A percentile compares a stretch with the other conserved stretches of the same genome.
Evolutionary conservation across 768 basidiomycete species (phyloP).

Genomic region (Tylopilus felleus): DNA sequence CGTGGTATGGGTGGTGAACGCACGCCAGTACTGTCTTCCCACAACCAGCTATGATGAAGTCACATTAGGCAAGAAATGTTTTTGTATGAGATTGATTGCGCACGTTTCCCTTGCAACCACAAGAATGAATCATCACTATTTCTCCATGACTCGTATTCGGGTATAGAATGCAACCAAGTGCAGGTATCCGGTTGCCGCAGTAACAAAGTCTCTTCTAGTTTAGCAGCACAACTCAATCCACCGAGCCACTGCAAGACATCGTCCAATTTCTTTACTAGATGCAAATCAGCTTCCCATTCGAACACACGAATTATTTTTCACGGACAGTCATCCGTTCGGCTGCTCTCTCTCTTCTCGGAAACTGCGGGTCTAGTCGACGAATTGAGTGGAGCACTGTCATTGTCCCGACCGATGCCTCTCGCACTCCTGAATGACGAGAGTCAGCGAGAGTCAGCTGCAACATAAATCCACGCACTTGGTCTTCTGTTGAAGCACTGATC

Average conservation of each 20-base stretch:
- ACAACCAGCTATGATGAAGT: constrained; percentile 8
- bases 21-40: constrained; percentile 20
- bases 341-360: too few species aligned
- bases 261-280: constrained; percentile 5
- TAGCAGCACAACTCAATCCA: constrained; percentile 10
- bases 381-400: too few species aligned
- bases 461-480: too few species aligned
- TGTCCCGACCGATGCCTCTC: too few species aligned
- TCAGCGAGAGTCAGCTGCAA: too few species aligned
- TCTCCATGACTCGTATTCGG: neutral
- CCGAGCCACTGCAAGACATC: constrained; percentile 6
- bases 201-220: constrained; percentile 7
- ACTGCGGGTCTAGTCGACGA: too few species aligned
- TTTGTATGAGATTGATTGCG: too few species aligned
- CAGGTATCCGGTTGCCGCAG: constrained; percentile 14
- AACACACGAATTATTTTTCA: neutral
- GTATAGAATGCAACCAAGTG: constrained; percentile 1
- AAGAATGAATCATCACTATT: too few species aligned
- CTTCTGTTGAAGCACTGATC: too few species aligned
- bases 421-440: too few species aligned
- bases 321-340: neutral
- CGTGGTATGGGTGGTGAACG: neutral
- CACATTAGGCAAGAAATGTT: neutral
- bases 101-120: too few species aligned
- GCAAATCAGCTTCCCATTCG: neutral